Conservation (phyloP, 345 rosid genomes). For the Passiflora organensis region DNA sequence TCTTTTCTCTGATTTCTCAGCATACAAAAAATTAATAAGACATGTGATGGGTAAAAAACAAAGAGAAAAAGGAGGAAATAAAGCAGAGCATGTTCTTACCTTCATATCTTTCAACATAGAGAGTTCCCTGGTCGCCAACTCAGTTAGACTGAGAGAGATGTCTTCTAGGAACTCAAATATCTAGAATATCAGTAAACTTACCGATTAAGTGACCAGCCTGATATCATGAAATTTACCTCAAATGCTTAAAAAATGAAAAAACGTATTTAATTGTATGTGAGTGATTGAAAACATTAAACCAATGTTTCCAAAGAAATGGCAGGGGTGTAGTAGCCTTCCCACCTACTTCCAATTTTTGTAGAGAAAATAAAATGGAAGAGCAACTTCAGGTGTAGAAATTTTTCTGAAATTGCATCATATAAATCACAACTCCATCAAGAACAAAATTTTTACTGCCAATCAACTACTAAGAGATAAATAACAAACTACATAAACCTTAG, state of each 20-base stretch:
- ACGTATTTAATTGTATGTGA: too few relatives aligned
- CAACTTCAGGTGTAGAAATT: too few relatives aligned
- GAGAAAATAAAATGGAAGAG: too few relatives aligned
- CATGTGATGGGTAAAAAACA: not conserved
- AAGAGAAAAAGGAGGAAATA: constrained; percentile 14
- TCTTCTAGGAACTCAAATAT: constrained; percentile 87
- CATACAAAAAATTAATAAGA: constrained; percentile 13
- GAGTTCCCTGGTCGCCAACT: constrained; percentile 67
- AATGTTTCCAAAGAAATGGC: too few relatives aligned
- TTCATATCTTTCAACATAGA: constrained; percentile 67
- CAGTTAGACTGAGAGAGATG: constrained; percentile 69
- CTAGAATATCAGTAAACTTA: constrained; percentile 28
- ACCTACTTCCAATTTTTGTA: too few relatives aligned
- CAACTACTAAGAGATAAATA: too few relatives aligned
- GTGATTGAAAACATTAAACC: too few relatives aligned
- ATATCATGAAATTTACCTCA: not conserved
- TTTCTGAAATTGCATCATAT: too few relatives aligned
- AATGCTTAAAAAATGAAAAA: too few relatives aligned
- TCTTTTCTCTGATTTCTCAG: constrained; percentile 60
- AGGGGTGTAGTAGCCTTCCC: too few relatives aligned
- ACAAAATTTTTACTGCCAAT: too few relatives aligned
- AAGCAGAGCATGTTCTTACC: constrained; percentile 36
- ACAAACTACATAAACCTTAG: constrained; percentile 49
- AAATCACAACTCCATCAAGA: too few relatives aligned
- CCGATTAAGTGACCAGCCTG: not conserved